Evolutionary conservation across 805 yeast species (phyloP), one percentile per base, ranked within the genome.

Genomic region (Myxozyma geophila): DNA sequence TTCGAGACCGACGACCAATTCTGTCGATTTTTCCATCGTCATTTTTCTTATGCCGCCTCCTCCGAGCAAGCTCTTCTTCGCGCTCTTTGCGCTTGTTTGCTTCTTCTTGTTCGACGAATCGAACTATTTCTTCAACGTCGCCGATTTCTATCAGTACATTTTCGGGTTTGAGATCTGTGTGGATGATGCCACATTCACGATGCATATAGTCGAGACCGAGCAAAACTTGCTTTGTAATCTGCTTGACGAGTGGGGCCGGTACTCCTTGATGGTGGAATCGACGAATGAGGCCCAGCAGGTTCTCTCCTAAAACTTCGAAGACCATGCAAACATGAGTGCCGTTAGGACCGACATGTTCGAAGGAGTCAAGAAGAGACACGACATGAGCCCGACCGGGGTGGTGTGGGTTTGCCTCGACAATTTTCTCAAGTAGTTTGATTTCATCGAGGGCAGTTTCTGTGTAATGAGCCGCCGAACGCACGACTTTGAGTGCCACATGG

Each of bases 291-390:
- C 96, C 92, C 58, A 95, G 79, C 69, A 95, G 76, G 74, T 92
- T 93, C 75, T 95, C 99, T 21, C 99, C 99, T 66, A 95, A 79
- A 0, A 95, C 97, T 77, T 95, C 99, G 75, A 95, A 95, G 1
- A 93, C 98, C 98, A 95, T 95, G 63, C 95, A 93, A 10, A 92
- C 87, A 76, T 95, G 99, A 1, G 83, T 81, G 1, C 99, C 99
- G 75, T 95, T 91, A 5, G 90, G 92, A 0, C 99, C 99, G 48
- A 79, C 77, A 73, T 93, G 97, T 60, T 86, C 84, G 74, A 95
- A 95, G 63, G 89, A 85, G 75, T 95, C 98, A 62, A 91, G 76
- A 47, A 95, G 79, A 58, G 86, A 87, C 53, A 95, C 89, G 28
- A 93, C 88, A 75, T 89, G 90, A 44, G 83, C 83, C 69, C 90